Evolutionary conservation across 192 early-diverging fungal species (phyloP), one percentile per base, ranked within the genome.

Genomic region (Umbelopsis ramanniana): DNA sequence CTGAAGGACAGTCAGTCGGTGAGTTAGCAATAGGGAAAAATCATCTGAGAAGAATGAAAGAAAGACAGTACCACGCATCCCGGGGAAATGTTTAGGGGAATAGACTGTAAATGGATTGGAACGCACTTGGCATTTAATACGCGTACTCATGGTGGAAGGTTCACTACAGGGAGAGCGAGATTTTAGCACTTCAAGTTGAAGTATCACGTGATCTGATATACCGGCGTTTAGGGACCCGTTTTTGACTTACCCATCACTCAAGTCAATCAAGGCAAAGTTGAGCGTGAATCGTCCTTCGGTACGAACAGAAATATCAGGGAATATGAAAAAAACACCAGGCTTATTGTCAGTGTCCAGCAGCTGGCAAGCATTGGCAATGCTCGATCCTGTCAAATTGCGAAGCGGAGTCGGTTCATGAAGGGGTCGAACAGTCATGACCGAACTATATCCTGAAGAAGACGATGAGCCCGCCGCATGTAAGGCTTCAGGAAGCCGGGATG

Each of bases 281-380:
- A 91, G 76, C 9, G 84, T 81, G 73, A 88, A 91, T 38, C 69
- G 75, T 14, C 90, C 90, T 82, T 93, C 90, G 8, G 86, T 91
- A 37, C 89, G 81, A 22, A 93, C 85, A 11, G 88, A 90, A 45
- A 91, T 71, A 70, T 93, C 92, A 57, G 87, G 89, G 76, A 91
- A 91, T 46, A 93, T 83, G 69, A 91, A 91, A 53, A 89, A 93
- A 38, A 91, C 82, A 47, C 87, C 89, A 38, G 83, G 79, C 40
- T 88, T 73, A 72, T 87, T 83, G 52, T 87, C 71, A 47, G 83
- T 73, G 75, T 91, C 85, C 48, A 82, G 84, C n/a, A 93, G 83
- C 63, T 88, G 69, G 73, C 89, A 89, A 3, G 89, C 91, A 23
- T 86, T 86, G 3, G 91, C 85, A 10, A 88, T 84, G 11, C 82